A percentile compares a stretch with the other conserved stretches of the same genome.
Evolutionary conservation across 2,329 filamentous ascomycete species (phyloP).

Genomic region (Aspergillus piperis): DNA sequence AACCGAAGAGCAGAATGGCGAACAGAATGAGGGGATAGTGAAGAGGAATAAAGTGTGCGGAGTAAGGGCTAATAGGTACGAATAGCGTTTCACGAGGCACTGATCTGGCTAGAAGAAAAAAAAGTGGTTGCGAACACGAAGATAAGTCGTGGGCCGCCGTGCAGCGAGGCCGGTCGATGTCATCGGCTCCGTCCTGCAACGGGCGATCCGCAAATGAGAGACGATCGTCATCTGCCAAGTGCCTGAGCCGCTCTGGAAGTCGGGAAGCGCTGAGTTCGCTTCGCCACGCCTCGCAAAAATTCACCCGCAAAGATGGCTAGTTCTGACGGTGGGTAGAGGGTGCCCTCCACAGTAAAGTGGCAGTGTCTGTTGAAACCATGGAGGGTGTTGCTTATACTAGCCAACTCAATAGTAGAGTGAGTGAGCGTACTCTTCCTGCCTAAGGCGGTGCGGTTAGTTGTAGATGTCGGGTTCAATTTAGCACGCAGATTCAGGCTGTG

Average conservation of each 20-base stretch:
- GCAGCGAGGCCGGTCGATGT: constrained; percentile 36
- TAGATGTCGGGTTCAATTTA: background rate
- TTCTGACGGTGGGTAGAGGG: background rate
- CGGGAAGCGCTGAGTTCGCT: background rate
- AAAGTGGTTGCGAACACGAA: constrained; percentile 22
- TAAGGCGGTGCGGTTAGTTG: background rate
- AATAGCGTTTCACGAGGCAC: constrained; percentile 1
- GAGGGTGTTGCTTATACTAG: background rate
- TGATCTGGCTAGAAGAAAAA: constrained; percentile 9
- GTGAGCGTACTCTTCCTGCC: background rate
- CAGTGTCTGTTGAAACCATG: background rate
- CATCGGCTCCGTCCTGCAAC: constrained; percentile 31
- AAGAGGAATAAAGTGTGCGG: background rate
- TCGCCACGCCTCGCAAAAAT: background rate
- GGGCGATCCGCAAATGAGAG: constrained; percentile 49
- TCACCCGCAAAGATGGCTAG: background rate
- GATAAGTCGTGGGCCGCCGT: constrained; percentile 29
- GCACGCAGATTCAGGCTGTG: background rate
- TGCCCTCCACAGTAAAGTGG: background rate
- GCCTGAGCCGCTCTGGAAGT: constrained; percentile 15
- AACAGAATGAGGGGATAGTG: background rate
- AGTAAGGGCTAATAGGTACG: background rate
- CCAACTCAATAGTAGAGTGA: background rate
- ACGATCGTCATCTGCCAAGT: constrained; percentile 57
- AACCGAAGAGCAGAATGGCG: background rate